phyloP scores from a whole-genome alignment of 768 basidiomycete genomes.

The Cyclocybe cylindracea region DNA sequence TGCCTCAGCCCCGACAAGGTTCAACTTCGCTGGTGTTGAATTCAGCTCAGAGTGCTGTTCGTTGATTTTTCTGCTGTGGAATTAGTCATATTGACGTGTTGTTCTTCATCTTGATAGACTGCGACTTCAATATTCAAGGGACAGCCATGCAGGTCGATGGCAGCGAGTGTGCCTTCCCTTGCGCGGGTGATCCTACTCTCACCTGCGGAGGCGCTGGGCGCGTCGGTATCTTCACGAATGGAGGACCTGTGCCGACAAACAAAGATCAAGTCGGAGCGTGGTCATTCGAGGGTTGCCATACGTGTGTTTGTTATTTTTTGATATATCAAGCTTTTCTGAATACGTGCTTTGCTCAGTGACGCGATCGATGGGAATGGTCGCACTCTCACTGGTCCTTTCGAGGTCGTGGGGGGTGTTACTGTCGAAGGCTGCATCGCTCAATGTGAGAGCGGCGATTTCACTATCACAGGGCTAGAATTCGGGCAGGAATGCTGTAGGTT shows the following conservation, averaged over 20 bases:
- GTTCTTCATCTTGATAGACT: too few species aligned
- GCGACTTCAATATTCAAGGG: too few species aligned
- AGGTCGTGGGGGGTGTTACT: neutral
- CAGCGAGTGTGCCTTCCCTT: conserved; percentile 3
- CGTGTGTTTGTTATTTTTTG: too few species aligned
- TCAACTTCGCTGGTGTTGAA: too few species aligned
- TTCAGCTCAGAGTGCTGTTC: too few species aligned
- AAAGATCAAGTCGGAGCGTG: neutral
- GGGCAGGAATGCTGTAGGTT: conserved; percentile 14
- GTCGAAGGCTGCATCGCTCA: conserved; percentile 6
- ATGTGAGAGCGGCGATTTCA: conserved; percentile 1
- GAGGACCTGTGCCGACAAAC: too few species aligned
- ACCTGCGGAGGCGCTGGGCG: neutral
- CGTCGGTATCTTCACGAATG: too few species aligned
- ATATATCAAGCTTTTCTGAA: neutral
- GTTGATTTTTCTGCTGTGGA: too few species aligned
- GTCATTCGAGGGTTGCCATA: too few species aligned
- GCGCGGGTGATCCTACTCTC: conserved; percentile 1
- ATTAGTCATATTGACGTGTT: too few species aligned
- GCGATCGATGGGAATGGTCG: conserved; percentile 5
- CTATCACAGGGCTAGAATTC: conserved; percentile 9
- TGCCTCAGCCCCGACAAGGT: neutral
- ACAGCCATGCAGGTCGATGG: neutral
- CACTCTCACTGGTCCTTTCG: neutral
- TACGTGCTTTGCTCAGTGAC: neutral